phyloP scores from a whole-genome alignment of 179 eudicot species.

The Patellifolia procumbens region DNA sequence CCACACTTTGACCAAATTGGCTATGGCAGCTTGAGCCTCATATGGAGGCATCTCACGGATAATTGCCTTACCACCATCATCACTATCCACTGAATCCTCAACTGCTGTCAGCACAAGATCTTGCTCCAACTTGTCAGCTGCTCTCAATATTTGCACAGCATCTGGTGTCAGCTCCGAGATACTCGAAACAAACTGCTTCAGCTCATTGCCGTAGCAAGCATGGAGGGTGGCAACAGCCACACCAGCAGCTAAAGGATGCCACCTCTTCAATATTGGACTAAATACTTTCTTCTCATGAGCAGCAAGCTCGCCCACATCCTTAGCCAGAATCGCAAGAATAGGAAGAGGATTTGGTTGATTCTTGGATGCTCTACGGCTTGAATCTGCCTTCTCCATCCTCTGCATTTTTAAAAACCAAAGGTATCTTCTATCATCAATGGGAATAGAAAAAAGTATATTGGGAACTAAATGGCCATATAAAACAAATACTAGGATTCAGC shows the following conservation, averaged over 20 bases:
- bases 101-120: slow-evolving; percentile 95
- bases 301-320: slow-evolving; percentile 95
- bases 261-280: slow-evolving; percentile 93
- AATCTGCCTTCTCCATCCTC: slow-evolving; percentile 98
- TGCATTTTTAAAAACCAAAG: slow-evolving; percentile 38
- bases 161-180: slow-evolving; percentile 89
- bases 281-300: slow-evolving; percentile 75
- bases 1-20: slow-evolving; percentile 84
- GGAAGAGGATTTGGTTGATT: slow-evolving; percentile 91
- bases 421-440: slow-evolving; percentile 7
- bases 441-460: no score
- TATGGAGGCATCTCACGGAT: slow-evolving; percentile 99
- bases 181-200: slow-evolving; percentile 83
- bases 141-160: slow-evolving; percentile 81
- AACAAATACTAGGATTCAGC: not conserved
- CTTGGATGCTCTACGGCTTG: slow-evolving; percentile 88
- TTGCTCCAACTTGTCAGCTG: slow-evolving; percentile 94
- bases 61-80: slow-evolving; percentile 97
- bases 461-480: not conserved
- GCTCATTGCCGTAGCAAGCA: slow-evolving; percentile 92
- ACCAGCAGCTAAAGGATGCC: slow-evolving; percentile 99
- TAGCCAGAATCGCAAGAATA: slow-evolving; percentile 88
- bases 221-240: slow-evolving; percentile 98
- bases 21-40: slow-evolving; percentile 92
- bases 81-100: slow-evolving; percentile 98